Conservation (phyloP, 2,329 filamentous ascomycete genomes). For the Aspergillus costaricaensis region DNA sequence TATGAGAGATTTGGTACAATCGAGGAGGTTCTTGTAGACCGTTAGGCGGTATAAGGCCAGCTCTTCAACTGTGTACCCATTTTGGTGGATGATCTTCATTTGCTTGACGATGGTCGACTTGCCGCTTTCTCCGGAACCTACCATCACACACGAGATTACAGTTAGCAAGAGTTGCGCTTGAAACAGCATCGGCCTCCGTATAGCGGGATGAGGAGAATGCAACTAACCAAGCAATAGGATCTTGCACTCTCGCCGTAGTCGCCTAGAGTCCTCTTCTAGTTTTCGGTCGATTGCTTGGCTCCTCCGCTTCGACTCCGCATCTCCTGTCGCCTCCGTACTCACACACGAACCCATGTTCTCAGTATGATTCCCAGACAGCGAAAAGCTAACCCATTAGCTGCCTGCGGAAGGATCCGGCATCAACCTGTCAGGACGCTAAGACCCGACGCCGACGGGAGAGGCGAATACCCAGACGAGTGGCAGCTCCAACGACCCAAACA, state of each 20-base stretch:
- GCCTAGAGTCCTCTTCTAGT: slow-evolving; percentile 90
- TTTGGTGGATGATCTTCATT: slow-evolving; percentile 99
- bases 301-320: slow-evolving; percentile 90
- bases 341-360: slow-evolving; percentile 84
- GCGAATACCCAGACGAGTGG: slow-evolving; percentile 5
- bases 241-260: slow-evolving; percentile 96
- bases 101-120: slow-evolving; percentile 99
- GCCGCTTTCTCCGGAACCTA: slow-evolving; percentile 96
- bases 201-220: background rate
- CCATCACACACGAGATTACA: slow-evolving; percentile 11
- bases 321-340: slow-evolving; percentile 77
- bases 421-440: slow-evolving; percentile 27
- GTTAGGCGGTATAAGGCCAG: slow-evolving; percentile 91
- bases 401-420: slow-evolving; percentile 29
- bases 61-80: slow-evolving; percentile 94
- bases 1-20: slow-evolving; percentile 93
- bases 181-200: background rate
- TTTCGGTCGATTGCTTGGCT: slow-evolving; percentile 94
- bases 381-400: slow-evolving; percentile 26
- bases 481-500: slow-evolving; percentile 5
- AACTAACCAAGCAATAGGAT: slow-evolving; percentile 81
- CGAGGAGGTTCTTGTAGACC: slow-evolving; percentile 96
- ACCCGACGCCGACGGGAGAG: slow-evolving; percentile 15
- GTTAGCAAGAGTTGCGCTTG: slow-evolving; percentile 8
- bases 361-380: slow-evolving; percentile 23